A percentile compares a stretch with the other conserved stretches of the same genome.
phyloP scores from a whole-genome alignment of 805 yeast species.

The Candida nitratophila region DNA sequence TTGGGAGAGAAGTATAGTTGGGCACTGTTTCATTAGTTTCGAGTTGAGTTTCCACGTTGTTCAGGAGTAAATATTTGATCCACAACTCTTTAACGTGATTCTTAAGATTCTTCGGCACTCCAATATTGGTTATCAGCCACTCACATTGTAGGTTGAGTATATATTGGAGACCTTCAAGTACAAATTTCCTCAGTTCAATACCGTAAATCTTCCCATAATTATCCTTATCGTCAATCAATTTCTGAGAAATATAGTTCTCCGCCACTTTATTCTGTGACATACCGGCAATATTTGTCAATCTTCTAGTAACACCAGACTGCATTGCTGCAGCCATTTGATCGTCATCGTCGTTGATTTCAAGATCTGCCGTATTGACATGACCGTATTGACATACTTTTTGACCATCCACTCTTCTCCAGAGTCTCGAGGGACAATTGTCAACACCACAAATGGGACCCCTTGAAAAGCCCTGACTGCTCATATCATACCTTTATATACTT shows the following conservation, averaged over 20 bases:
- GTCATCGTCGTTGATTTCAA: constrained; percentile 80
- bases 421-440: constrained; percentile 77
- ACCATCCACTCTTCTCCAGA: constrained; percentile 72
- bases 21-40: background rate
- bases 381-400: constrained; percentile 82
- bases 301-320: constrained; percentile 39
- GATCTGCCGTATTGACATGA: constrained; percentile 76
- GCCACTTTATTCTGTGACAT: constrained; percentile 24
- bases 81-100: constrained; percentile 31
- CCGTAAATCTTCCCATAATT: constrained; percentile 10
- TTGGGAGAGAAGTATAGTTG: background rate
- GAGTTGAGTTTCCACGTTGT: background rate
- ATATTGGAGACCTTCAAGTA: constrained; percentile 19
- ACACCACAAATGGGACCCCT: constrained; percentile 85
- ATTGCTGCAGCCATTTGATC: constrained; percentile 61
- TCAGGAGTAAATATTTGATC: constrained; percentile 8
- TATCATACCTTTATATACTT: background rate
- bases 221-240: constrained; percentile 1
- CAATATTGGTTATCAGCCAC: constrained; percentile 28
- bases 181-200: constrained; percentile 11
- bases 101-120: constrained; percentile 9
- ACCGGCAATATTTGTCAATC: constrained; percentile 43
- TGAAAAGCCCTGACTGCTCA: constrained; percentile 30
- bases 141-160: constrained; percentile 42
- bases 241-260: background rate